phyloP scores from a whole-genome alignment of 441 rosid species.

The Bruguiera hainesii region DNA sequence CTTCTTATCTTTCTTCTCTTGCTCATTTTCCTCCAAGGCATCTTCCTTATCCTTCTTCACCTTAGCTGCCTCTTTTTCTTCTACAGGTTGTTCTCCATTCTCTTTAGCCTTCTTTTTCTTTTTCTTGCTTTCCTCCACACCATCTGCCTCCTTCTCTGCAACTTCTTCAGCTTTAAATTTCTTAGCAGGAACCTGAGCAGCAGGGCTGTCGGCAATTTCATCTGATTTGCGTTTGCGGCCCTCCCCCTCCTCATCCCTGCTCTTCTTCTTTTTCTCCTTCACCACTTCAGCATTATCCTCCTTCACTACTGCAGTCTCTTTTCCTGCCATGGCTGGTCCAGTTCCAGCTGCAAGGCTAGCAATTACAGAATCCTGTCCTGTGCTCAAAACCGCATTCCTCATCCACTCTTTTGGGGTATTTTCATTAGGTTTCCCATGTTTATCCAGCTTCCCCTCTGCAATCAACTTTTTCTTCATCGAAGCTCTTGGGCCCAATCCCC shows the following conservation, averaged over 20 bases:
- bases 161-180: slow-evolving; percentile 36
- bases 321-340: slow-evolving; percentile 25
- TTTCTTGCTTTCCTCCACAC: slow-evolving; percentile 9
- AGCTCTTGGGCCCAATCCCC: slow-evolving; percentile 93
- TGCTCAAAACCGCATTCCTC: slow-evolving; percentile 69
- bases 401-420: slow-evolving; percentile 71
- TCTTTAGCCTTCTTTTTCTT: slow-evolving; percentile 20
- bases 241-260: slow-evolving; percentile 37
- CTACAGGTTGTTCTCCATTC: slow-evolving; percentile 1
- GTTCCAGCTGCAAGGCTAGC: slow-evolving; percentile 67
- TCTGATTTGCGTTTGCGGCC: slow-evolving; percentile 47
- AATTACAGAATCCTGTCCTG: slow-evolving; percentile 69
- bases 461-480: slow-evolving; percentile 86
- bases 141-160: slow-evolving; percentile 25
- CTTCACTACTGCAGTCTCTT: slow-evolving; percentile 22
- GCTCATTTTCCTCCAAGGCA: slow-evolving; percentile 23
- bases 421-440: slow-evolving; percentile 82
- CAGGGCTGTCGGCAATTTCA: slow-evolving; percentile 38
- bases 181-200: slow-evolving; percentile 46
- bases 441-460: slow-evolving; percentile 75
- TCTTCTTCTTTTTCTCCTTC: slow-evolving; percentile 37
- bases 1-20: slow-evolving; percentile 42
- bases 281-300: slow-evolving; percentile 21
- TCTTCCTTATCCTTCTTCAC: slow-evolving; percentile 24
- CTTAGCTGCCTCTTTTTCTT: slow-evolving; percentile 5